Percentiles rank a stretch among this genome's conserved stretches.
Evolutionary conservation across 495 filamentous ascomycete species (phyloP).

Genomic region (Penicillium pancosmium): DNA sequence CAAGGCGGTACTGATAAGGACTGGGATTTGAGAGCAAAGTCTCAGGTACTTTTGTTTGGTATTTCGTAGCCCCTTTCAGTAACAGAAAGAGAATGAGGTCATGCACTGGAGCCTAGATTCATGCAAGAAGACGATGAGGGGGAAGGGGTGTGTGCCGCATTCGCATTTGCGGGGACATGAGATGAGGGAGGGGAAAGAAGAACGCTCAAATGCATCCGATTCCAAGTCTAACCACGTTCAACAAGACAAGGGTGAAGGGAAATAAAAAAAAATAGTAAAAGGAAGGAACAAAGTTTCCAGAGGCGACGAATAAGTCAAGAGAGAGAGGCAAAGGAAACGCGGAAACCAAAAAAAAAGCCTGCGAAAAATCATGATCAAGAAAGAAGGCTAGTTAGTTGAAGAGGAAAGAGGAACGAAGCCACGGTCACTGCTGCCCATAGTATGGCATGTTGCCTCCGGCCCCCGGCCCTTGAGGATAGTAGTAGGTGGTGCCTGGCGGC

Average conservation of each 20-base stretch:
- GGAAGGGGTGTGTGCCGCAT: constrained; percentile 17
- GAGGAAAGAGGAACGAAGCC: constrained; percentile 9
- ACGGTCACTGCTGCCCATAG: constrained; percentile 62
- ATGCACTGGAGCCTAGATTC: constrained; percentile 21
- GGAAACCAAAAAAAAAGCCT: constrained; percentile 11
- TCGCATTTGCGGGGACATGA: constrained; percentile 27
- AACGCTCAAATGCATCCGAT: constrained; percentile 48
- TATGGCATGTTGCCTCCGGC: constrained; percentile 45
- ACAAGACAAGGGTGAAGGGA: constrained; percentile 15
- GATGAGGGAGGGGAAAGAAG: constrained; percentile 14
- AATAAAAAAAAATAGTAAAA: constrained; percentile 12
- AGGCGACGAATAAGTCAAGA: constrained; percentile 25
- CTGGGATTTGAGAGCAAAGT: constrained; percentile 1
- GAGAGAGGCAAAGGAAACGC: constrained; percentile 6
- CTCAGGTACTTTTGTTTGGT: constrained; percentile 17
- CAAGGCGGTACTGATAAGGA: not conserved
- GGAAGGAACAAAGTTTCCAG: constrained; percentile 12
- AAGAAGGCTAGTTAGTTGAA: constrained; percentile 6
- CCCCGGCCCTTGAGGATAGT: constrained; percentile 63
- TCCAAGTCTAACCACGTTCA: constrained; percentile 28
- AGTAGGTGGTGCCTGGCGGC: constrained; percentile 69
- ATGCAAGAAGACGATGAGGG: constrained; percentile 18
- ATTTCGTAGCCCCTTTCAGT: constrained; percentile 25
- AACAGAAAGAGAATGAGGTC: constrained; percentile 23
- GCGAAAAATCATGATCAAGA: constrained; percentile 14